These are phyloP conservation scores for Pythium volutum DNA, from an alignment of 352 stramenopile genomes.

Conservation along the genomic window DNA sequence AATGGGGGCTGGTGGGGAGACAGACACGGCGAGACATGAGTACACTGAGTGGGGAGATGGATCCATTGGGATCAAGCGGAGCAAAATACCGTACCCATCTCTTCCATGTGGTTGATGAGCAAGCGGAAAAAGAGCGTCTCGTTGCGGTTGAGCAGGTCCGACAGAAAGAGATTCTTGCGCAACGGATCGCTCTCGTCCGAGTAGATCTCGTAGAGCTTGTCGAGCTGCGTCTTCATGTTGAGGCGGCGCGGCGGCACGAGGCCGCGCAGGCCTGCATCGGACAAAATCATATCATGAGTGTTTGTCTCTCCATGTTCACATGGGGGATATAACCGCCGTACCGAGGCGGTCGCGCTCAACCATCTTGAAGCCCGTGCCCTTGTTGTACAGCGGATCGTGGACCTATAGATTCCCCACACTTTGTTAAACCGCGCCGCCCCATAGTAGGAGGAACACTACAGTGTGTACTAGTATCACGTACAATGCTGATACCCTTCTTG, in stretches of 20 bases:
- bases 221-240: slow-evolving; percentile 64
- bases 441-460: too few relatives aligned
- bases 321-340: slow-evolving; percentile 22
- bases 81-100: slow-evolving; percentile 81
- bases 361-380: slow-evolving; percentile 84
- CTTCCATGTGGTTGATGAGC: slow-evolving; percentile 87
- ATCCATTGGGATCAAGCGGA: background rate
- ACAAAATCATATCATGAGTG: background rate
- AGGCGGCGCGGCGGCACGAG: slow-evolving; percentile 77
- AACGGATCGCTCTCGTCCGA: slow-evolving; percentile 75
- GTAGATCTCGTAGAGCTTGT: slow-evolving; percentile 75
- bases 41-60: background rate
- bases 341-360: slow-evolving; percentile 81
- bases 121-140: slow-evolving; percentile 95
- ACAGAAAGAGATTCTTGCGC: slow-evolving; percentile 93
- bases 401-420: slow-evolving; percentile 23
- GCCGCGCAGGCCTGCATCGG: slow-evolving; percentile 58
- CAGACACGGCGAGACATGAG: background rate
- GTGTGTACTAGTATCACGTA: too few relatives aligned
- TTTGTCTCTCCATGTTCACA: background rate
- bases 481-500: slow-evolving; percentile 72
- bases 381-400: slow-evolving; percentile 88
- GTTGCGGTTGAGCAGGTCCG: slow-evolving; percentile 94
- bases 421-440: too few relatives aligned
- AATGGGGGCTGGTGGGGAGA: slow-evolving; percentile 72